A percentile compares a stretch with the other conserved stretches of the same genome.
Conservation (phyloP, 805 yeast species). For the Wickerhamomyces kurtzmanii region DNA sequence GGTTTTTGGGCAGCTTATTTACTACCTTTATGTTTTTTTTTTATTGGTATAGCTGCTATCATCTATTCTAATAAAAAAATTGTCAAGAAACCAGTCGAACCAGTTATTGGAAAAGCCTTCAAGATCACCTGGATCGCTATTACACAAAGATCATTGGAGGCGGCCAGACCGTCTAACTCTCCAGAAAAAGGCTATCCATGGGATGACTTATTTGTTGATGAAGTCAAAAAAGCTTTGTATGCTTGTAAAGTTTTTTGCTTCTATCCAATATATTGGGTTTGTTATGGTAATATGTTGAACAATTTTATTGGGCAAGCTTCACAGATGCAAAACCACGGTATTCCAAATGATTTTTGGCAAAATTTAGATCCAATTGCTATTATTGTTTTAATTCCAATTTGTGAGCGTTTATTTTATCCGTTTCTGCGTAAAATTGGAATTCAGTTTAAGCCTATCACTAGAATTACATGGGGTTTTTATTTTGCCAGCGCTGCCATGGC, state of each 20-base stretch:
- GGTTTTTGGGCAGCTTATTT: constrained; percentile 73
- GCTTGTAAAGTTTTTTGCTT: constrained; percentile 69
- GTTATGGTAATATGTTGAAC: constrained; percentile 64
- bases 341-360: constrained; percentile 75
- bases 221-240: constrained; percentile 50
- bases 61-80: constrained; percentile 19
- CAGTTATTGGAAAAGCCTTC: constrained; percentile 47
- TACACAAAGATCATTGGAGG: constrained; percentile 37
- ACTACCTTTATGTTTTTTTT: constrained; percentile 53
- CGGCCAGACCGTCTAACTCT: constrained; percentile 48
- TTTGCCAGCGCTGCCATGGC: constrained; percentile 61
- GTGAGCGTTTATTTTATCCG: constrained; percentile 52
- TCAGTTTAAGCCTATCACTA: constrained; percentile 59
- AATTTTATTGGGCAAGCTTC: constrained; percentile 71
- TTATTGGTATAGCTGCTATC: constrained; percentile 7
- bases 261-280: constrained; percentile 69
- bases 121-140: constrained; percentile 30
- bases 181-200: constrained; percentile 40
- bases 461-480: constrained; percentile 63
- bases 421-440: constrained; percentile 33
- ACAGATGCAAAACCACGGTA: constrained; percentile 62
- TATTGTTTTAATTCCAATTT: constrained; percentile 68
- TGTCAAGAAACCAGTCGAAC: constrained; percentile 50
- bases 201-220: constrained; percentile 67
- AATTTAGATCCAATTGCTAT: constrained; percentile 69